Evolutionary conservation across 2,329 filamentous ascomycete species (phyloP), one percentile per base, ranked within the genome.

Genomic region (Penicillium glabrum): DNA sequence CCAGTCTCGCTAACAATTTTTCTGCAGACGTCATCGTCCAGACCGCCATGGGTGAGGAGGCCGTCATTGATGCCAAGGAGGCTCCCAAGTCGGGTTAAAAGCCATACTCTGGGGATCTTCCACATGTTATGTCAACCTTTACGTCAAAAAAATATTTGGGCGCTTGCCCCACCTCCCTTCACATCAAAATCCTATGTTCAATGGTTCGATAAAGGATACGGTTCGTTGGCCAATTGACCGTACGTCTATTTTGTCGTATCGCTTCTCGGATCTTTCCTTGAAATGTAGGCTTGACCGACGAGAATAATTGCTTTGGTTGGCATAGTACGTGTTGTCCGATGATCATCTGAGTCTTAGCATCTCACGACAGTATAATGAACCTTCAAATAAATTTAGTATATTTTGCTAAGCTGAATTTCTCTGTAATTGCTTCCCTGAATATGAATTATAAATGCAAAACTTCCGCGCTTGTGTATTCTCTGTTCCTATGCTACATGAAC

Each of bases 1-100:
- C 13, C 11, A 35, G 10, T 26, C 14, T 24, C 4, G 43, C 58
- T 62, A 53, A 60, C 44, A 26, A 39, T 16, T 16, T 14, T 24
- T 54, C 23, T 56, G 29, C 55, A 96, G 92, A 92, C 80, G 89
- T 98, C 72, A 89, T 93, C 71, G 87, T 99, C 77, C 89, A 96
- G 76, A 90, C 91, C 72, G 87, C 95, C 77, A 99, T 99, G 95
- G 90, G 90, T 75, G 93, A 99, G 83, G 90, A 98, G 85, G 81
- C 85, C 71, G 89, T 88, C 74, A 89, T 97, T 77, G 93, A 97
- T 76, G 89, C 88, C 81, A 98, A 98, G 88, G 93, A 97, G 82
- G 91, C 90, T 78, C 90, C 78, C 67, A 63, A 69, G 63, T 19
- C n/a, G 3, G n/a, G n/a, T 37, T 67, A 68, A 67, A 51, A 60